These are phyloP conservation scores for Epithemia pelagica DNA, from an alignment of 108 stramenopile genomes.

Conservation along the genomic window DNA sequence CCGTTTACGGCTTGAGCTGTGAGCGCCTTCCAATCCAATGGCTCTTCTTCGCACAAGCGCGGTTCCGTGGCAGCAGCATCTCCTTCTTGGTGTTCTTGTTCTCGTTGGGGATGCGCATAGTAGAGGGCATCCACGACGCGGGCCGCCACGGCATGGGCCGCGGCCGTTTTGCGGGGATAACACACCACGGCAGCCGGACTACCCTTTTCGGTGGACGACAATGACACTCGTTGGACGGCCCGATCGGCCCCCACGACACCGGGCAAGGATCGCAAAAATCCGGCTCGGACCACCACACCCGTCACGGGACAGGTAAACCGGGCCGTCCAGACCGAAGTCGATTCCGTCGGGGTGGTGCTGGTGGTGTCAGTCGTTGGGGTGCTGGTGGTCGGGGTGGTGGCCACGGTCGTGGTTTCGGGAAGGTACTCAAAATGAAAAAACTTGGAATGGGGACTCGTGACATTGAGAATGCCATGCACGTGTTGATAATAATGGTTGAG, in stretches of 20 bases:
- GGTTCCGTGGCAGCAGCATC: conserved; percentile 15
- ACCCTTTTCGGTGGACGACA: not conserved
- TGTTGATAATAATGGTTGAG: not conserved
- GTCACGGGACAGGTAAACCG: conserved; percentile 24
- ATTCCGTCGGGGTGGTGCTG: too few relatives aligned
- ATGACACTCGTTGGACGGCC: not conserved
- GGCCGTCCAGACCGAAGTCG: too few relatives aligned
- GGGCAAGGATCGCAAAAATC: not conserved
- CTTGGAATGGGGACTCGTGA: not conserved
- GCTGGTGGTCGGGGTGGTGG: too few relatives aligned
- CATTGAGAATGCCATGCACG: not conserved
- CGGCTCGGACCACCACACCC: not conserved
- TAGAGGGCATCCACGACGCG: conserved; percentile 24
- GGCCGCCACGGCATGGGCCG: conserved; percentile 28
- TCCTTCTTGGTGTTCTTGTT: too few relatives aligned
- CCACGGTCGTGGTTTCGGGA: too few relatives aligned
- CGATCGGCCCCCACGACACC: conserved; percentile 1
- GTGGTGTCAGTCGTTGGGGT: too few relatives aligned
- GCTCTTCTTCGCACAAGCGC: conserved; percentile 35
- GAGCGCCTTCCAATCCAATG: too few relatives aligned
- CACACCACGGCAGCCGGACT: conserved; percentile 1
- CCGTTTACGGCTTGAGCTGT: too few relatives aligned
- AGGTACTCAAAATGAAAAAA: not conserved
- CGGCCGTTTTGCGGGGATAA: conserved; percentile 27
- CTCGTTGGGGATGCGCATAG: too few relatives aligned